phyloP scores from a whole-genome alignment of 2,329 filamentous ascomycete species.

The Fusarium sp. region DNA sequence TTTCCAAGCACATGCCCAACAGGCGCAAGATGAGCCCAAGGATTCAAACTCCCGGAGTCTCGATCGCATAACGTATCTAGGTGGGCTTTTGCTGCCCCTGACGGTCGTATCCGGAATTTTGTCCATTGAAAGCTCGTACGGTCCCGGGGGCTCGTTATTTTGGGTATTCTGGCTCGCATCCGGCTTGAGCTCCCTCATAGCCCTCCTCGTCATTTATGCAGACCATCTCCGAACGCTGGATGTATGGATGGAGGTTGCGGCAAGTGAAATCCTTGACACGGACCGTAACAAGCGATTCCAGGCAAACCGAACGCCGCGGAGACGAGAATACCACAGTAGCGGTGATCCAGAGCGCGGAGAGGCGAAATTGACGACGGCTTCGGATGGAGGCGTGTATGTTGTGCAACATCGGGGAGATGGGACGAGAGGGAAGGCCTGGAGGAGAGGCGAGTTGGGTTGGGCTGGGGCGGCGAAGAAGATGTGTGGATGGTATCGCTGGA shows the following conservation, averaged over 20 bases:
- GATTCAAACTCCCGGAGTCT: conserved; percentile 59
- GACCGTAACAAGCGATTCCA: conserved; percentile 39
- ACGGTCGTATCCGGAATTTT: conserved; percentile 65
- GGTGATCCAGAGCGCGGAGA: conserved; percentile 50
- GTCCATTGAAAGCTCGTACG: conserved; percentile 63
- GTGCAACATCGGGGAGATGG: conserved; percentile 52
- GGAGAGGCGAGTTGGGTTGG: conserved; percentile 63
- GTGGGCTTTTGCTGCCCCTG: conserved; percentile 64
- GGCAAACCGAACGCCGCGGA: conserved; percentile 50
- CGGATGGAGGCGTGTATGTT: conserved; percentile 48
- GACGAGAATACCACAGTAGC: conserved; percentile 37
- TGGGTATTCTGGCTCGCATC: conserved; percentile 66
- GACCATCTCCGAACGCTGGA: conserved; percentile 63
- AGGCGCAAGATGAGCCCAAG: conserved; percentile 25
- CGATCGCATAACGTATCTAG: conserved; percentile 65
- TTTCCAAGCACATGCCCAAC: conserved; percentile 13
- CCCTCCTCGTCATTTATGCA: conserved; percentile 63
- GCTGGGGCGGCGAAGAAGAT: conserved; percentile 61
- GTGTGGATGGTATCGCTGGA: conserved; percentile 54
- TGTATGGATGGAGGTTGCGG: conserved; percentile 63
- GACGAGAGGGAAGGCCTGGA: conserved; percentile 57
- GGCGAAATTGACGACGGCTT: conserved; percentile 53
- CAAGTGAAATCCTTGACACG: conserved; percentile 47
- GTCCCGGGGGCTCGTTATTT: conserved; percentile 59
- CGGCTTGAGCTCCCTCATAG: conserved; percentile 56